A percentile compares a stretch with the other conserved stretches of the same genome.
phyloP scores from a whole-genome alignment of 78 protist species.

The Dictyostelium brefeldianum region DNA sequence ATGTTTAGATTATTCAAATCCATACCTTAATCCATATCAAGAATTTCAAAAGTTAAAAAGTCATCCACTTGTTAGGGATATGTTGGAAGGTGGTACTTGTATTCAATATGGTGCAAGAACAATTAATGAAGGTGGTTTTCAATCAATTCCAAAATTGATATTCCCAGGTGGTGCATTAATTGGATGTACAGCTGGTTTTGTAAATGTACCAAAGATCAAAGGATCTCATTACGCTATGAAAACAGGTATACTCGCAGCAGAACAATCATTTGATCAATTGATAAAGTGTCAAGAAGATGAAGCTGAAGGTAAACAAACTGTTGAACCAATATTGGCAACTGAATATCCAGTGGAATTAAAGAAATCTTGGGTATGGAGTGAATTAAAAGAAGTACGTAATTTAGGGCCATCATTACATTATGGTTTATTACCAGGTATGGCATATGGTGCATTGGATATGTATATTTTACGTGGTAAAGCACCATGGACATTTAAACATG shows the following conservation, averaged over 20 bases:
- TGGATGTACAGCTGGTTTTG: conserved; percentile 98
- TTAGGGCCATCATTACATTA: conserved; percentile 90
- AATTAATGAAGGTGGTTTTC: conserved; percentile 97
- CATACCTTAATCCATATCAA: conserved; percentile 93
- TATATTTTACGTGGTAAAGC: conserved; percentile 84
- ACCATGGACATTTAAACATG: conserved; percentile 90
- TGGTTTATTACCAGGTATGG: conserved; percentile 85
- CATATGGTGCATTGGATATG: conserved; percentile 82
- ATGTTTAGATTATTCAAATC: conserved; percentile 97
- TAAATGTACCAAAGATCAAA: conserved; percentile 97
- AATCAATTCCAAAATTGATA: conserved; percentile 92
- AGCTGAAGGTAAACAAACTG: not conserved
- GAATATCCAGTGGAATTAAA: conserved; percentile 79
- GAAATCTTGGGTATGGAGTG: conserved; percentile 93
- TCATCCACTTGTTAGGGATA: conserved; percentile 84
- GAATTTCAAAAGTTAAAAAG: conserved; percentile 94
- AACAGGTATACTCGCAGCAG: conserved; percentile 95
- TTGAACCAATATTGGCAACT: conserved; percentile 9
- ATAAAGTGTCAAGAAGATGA: conserved; percentile 3
- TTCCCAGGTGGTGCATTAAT: conserved; percentile 96
- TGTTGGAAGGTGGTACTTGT: conserved; percentile 92
- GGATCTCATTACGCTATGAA: conserved; percentile 99
- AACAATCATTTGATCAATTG: conserved; percentile 69
- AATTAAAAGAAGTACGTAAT: conserved; percentile 92
- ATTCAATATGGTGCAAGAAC: conserved; percentile 97